Evolutionary conservation across 2,329 filamentous ascomycete species (phyloP), one percentile per base, ranked within the genome.

Genomic region (Cordyceps cateniannulata): DNA sequence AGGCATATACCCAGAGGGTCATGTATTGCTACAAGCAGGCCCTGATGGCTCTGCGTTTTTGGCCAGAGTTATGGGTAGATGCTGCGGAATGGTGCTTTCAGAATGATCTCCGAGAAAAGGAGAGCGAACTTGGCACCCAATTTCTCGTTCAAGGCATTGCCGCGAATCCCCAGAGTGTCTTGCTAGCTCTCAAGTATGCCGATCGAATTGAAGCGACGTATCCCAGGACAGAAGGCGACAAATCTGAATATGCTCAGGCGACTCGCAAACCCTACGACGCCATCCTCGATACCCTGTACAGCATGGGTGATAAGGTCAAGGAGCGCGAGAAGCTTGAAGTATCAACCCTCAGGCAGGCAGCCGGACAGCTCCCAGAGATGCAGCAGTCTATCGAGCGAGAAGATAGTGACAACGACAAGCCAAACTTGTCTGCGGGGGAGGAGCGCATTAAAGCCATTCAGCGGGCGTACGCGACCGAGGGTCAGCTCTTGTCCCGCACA

Each of bases 41-140:
- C 5, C 77, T 96, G 51, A 96, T 97, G 89, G 88, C 92, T 4
- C 78, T 99, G 60, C 87, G 93, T 55, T 99, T 98, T 75, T 95
- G 93, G 85, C 93, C 95, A 4, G 90, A 96, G 71, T 87, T 97
- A 67, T 99, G 95, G 95, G 93, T 92, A 54, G 92, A 97, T 63
- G 93, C 92, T 10, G 90, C 93, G 1, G 90, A 96, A 65, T 98
- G 93, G 85, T 96, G 91, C 73, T 92, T 92, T 69, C 83, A 88
- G 59, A 92, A 95, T 67, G 84, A 84, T 49, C 77, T 93, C 66
- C 70, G 75, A 10, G 77, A 85, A 49, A 87, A 91, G 40, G 82
- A 82, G 50, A 79, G 81, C 62, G 77, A 81, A 6, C 69, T 76
- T 62, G 92, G 91, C 12, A 85, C 88, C 25, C 85, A 91, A 10